Percentiles rank a stretch among this genome's conserved stretches.
Evolutionary conservation across 192 early-diverging fungal species (phyloP).

Genomic region (Chytriomyces hyalinus): DNA sequence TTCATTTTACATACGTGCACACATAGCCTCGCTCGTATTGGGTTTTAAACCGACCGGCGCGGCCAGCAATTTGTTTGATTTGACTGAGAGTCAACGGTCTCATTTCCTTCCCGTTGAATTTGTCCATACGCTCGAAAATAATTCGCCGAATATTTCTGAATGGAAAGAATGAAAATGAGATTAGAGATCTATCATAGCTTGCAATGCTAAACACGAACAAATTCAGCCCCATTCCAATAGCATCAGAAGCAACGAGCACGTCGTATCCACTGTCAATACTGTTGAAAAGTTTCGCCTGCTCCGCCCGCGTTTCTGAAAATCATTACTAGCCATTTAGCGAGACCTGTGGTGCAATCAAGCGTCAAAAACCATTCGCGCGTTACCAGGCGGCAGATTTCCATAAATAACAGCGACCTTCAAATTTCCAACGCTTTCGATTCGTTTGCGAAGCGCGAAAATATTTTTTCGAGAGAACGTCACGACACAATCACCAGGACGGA

Average conservation of each 20-base stretch:
- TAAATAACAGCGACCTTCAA: constrained; percentile 90
- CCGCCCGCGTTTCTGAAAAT: constrained; percentile 72
- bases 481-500: constrained; percentile 83
- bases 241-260: constrained; percentile 93
- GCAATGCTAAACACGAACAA: constrained; percentile 54
- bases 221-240: constrained; percentile 97
- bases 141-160: constrained; percentile 84
- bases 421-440: constrained; percentile 75
- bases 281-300: constrained; percentile 92
- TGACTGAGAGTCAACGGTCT: constrained; percentile 71
- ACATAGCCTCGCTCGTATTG: constrained; percentile 70
- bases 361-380: not conserved
- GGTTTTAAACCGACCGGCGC: constrained; percentile 85
- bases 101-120: constrained; percentile 75
- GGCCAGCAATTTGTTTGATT: constrained; percentile 92
- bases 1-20: constrained; percentile 60
- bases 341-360: not conserved
- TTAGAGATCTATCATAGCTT: not conserved
- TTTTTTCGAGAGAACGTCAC: constrained; percentile 84
- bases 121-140: constrained; percentile 77
- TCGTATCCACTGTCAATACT: constrained; percentile 75
- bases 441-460: constrained; percentile 79
- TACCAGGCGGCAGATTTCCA: constrained; percentile 86
- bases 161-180: constrained; percentile 10
- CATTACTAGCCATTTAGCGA: not conserved